Evolutionary conservation across 768 basidiomycete species (phyloP).

Genomic region (Clitopilus passeckerianus): DNA sequence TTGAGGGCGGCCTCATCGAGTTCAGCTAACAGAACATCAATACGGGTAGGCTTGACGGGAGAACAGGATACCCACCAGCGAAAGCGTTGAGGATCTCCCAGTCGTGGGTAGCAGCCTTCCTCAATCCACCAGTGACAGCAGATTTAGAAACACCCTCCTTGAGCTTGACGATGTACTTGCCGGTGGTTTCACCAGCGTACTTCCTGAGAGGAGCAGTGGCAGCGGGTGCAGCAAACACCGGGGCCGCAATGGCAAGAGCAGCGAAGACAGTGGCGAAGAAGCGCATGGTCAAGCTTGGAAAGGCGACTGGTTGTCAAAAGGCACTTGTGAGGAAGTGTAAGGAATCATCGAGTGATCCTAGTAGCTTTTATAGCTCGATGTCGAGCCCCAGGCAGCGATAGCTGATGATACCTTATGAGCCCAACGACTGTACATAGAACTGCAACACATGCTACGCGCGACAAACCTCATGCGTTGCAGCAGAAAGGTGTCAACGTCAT

Average conservation of each 20-base stretch:
- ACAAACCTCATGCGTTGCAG: background rate
- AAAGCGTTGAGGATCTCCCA: conserved; percentile 26
- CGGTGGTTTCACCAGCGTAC: conserved; percentile 17
- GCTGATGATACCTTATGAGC: background rate
- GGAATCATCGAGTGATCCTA: background rate
- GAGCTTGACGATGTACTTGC: conserved; percentile 24
- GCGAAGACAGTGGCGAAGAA: conserved; percentile 7
- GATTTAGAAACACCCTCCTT: conserved; percentile 19
- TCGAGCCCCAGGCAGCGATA: background rate
- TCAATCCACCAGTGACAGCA: conserved; percentile 10
- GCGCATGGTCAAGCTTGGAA: conserved; percentile 2
- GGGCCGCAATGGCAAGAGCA: conserved; percentile 6
- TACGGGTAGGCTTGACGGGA: background rate
- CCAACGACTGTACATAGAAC: background rate
- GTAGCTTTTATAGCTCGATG: background rate
- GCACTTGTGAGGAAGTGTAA: conserved; percentile 1
- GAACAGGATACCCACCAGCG: conserved; percentile 14
- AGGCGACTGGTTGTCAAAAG: background rate
- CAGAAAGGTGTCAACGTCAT: background rate
- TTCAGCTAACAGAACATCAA: conserved; percentile 1
- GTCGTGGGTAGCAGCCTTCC: conserved; percentile 9
- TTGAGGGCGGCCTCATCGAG: conserved; percentile 14
- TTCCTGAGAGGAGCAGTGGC: conserved; percentile 15
- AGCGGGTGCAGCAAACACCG: conserved; percentile 12
- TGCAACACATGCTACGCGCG: background rate